Evolutionary conservation across 345 rosid species (phyloP).

Genomic region (Atalantia buxifolia): DNA sequence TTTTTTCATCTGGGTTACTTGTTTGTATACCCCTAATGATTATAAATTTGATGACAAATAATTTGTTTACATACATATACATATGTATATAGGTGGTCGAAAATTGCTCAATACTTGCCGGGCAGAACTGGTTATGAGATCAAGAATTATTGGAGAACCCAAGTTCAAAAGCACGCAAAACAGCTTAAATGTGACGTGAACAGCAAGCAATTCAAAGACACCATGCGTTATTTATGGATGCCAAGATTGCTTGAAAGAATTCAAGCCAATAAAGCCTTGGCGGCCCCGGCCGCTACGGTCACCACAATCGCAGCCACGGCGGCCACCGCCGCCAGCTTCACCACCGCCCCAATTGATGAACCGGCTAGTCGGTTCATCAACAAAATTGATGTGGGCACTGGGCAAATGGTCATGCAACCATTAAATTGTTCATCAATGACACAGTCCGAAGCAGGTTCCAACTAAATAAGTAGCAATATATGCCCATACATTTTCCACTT

Average conservation of each 20-base stretch:
- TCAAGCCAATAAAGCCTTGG: conserved; percentile 47
- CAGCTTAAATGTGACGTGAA: conserved; percentile 84
- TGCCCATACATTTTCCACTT: background rate
- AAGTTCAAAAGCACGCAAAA: conserved; percentile 87
- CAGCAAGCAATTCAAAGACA: conserved; percentile 82
- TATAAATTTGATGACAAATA: too few species aligned
- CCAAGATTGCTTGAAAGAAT: conserved; percentile 85
- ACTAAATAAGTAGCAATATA: background rate
- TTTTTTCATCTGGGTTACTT: too few species aligned
- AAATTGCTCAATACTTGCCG: conserved; percentile 86
- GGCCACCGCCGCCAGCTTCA: conserved; percentile 9
- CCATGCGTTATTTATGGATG: conserved; percentile 77
- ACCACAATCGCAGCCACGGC: conserved; percentile 6
- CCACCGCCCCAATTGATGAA: background rate
- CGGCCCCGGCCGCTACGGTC: conserved; percentile 9
- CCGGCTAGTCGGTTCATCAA: background rate
- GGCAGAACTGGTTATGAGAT: conserved; percentile 95
- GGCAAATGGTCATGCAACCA: conserved; percentile 21
- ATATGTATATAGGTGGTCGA: conserved; percentile 62
- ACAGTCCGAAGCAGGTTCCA: background rate
- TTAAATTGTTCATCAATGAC: conserved; percentile 4
- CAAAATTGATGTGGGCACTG: conserved; percentile 15
- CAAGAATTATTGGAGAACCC: conserved; percentile 91
- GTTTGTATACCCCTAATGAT: background rate
- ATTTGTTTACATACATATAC: background rate